Base-by-base conservation (phyloP, 352 stramenopile genomes). In the Phytophthora sojae region DNA sequence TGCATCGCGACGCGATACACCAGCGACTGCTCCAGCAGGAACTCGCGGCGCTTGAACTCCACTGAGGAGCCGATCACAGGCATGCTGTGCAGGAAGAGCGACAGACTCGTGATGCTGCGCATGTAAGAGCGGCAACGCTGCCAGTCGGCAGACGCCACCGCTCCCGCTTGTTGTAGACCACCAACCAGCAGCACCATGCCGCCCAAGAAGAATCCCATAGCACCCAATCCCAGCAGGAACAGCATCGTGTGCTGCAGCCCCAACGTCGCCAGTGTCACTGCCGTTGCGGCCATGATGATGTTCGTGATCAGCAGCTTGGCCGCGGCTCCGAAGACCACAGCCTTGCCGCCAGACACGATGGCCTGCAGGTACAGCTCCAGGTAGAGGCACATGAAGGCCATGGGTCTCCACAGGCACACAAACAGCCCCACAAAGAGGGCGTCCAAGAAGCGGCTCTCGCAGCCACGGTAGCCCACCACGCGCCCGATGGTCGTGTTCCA, bases 1-100 rank as follows among this genome's bases (percentile, higher is more conserved):
- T 96, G 87, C 60, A 91, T 75, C n/a, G 85, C 75, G 35, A 96
- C 53, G 52, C 89, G 82, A 69, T 96, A 96, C 55, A 95, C 86
- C 25, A 96, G 73, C 60, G 89, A 96, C 69, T 96, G 80, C 62
- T 92, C 57, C 19, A 95, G 71, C 57, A 96, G 67, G 52, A 87
- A 92, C 52, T 94, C 69, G 74, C 94, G 89, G 39, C 87, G 88
- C 72, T 94, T 96, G 71, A 96, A 82, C 59, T 78, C 58, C n/a
- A 95, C 73, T 3, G 81, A 89, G 0, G 86, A 63, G 1, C 89
- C 89, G 29, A 89, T 61, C 11, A 94, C 75, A 2, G 89, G 89
- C 29, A 96, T 71, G 15, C 76, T 85, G 58, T 87, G 82, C 45
- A 96, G 71, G 61, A 96, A 95, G 17, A 96, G 85, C 57, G 89